Evolutionary conservation across 768 basidiomycete genomes (phyloP).

Genomic region (Amyloporia xantha): DNA sequence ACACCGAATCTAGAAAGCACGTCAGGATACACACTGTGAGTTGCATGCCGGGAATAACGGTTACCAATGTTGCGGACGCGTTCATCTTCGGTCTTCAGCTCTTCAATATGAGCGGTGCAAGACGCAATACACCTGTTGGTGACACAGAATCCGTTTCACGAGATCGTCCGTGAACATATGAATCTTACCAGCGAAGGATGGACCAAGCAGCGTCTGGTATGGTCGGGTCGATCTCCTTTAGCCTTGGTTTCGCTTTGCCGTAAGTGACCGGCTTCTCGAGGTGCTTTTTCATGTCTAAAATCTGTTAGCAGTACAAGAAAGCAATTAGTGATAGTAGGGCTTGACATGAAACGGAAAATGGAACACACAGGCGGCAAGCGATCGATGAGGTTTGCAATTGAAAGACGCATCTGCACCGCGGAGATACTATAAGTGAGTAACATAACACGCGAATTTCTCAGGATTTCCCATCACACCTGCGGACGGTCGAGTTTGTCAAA

Average conservation of each 20-base stretch:
- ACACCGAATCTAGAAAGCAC: constrained; percentile 33
- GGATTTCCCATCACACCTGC: too few species aligned
- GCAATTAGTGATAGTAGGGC: too few species aligned
- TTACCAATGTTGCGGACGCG: constrained; percentile 47
- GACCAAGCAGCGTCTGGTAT: constrained; percentile 59
- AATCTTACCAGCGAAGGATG: constrained; percentile 49
- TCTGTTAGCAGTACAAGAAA: constrained; percentile 30
- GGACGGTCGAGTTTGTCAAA: constrained; percentile 39
- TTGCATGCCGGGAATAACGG: too few species aligned
- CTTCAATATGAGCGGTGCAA: constrained; percentile 66
- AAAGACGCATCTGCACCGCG: constrained; percentile 46
- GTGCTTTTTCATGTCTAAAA: constrained; percentile 52
- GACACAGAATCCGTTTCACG: background rate
- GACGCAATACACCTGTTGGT: constrained; percentile 56
- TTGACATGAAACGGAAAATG: too few species aligned
- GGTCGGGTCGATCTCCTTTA: constrained; percentile 42
- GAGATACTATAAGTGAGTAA: too few species aligned
- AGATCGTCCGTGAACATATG: background rate
- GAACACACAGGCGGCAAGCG: constrained; percentile 41
- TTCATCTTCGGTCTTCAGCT: constrained; percentile 49
- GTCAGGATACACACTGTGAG: too few species aligned
- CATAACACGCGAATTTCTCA: too few species aligned
- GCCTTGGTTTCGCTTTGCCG: constrained; percentile 47
- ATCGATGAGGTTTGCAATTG: constrained; percentile 38
- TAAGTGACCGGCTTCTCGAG: constrained; percentile 42